Base-by-base conservation (phyloP, 2,329 filamentous ascomycete species). In the Cercospora citrullina region DNA sequence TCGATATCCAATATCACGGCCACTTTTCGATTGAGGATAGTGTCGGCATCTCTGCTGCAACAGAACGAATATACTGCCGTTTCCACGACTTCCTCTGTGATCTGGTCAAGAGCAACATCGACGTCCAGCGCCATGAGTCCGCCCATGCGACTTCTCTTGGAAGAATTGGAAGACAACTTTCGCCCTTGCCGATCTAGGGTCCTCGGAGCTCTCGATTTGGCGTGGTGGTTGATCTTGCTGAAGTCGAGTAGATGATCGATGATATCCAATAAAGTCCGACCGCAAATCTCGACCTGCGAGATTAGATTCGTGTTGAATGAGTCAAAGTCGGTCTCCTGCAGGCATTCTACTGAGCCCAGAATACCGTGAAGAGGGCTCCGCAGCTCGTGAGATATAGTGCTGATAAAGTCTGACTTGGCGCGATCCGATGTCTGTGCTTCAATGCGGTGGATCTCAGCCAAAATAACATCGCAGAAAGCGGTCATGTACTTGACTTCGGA, bases 51-150 rank as follows among this genome's bases (percentile, higher is more conserved):
- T 45, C 71, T 67, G 30, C 72, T 73, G 14, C 71, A 74, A 60
- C 72, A 74, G 59, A 74, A 75, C 5, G 73, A 74, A 67, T 75
- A 75, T 3, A 75, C 84, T 5, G 87, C 84, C 1, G 85, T 85
- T 66, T 87, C 85, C 5, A 85, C 81, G 0, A 85, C 85, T 69
- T 87, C 85, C 73, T 87, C 85, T 0, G 84, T 80, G 10, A 86
- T 71, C 2, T 81, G 76, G 16, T 81, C 80, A 0, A 86, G 73
- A 66, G 85, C 81, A 0, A 82, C 70, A 21, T 76, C 70, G 2
- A 69, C 48, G 21, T 76, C 72, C 5, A 72, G 57, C 31, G 70
- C 66, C 67, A 75, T 71, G 36, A 75, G 66, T 16, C 68, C 71
- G 31, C 72, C 72, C 60, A 72, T 68, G 9, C 69, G 67, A 42